These are phyloP conservation scores for Malus hybrid DNA, from an alignment of 331 rosid species.

Conservation along the genomic window DNA sequence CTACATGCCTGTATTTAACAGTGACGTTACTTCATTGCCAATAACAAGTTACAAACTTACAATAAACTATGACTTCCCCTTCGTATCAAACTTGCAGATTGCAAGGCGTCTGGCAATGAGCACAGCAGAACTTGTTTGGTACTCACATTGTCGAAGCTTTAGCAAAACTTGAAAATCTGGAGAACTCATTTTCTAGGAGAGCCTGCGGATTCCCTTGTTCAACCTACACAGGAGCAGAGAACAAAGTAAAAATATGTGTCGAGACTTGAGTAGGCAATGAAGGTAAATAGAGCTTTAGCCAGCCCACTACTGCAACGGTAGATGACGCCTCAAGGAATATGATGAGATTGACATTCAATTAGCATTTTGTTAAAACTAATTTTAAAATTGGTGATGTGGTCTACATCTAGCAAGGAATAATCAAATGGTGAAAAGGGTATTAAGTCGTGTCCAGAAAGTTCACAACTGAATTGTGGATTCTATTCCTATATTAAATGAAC, in stretches of 20 bases:
- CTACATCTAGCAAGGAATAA: too few species aligned
- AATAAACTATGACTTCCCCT: background rate
- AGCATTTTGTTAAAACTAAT: background rate
- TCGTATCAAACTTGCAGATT: background rate
- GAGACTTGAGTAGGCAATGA: background rate
- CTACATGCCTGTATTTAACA: background rate
- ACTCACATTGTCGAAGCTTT: conserved; percentile 69
- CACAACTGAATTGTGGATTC: too few species aligned
- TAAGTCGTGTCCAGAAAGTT: too few species aligned
- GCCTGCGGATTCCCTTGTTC: conserved; percentile 84
- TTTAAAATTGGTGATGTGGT: too few species aligned
- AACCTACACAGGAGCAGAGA: conserved; percentile 32
- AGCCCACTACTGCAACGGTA: background rate
- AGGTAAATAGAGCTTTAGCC: background rate
- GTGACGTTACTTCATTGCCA: background rate
- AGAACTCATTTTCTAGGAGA: conserved; percentile 46
- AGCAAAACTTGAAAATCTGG: conserved; percentile 64
- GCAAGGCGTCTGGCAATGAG: background rate
- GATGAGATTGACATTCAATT: background rate
- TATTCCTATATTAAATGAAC: too few species aligned
- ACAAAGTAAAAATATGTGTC: background rate
- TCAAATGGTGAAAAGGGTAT: too few species aligned
- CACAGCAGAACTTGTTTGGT: background rate
- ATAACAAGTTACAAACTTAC: background rate
- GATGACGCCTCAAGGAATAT: background rate